Evolutionary conservation across 805 yeast genomes (phyloP), one percentile per base, ranked within the genome.

Genomic region (Priceomyces melissophilus): DNA sequence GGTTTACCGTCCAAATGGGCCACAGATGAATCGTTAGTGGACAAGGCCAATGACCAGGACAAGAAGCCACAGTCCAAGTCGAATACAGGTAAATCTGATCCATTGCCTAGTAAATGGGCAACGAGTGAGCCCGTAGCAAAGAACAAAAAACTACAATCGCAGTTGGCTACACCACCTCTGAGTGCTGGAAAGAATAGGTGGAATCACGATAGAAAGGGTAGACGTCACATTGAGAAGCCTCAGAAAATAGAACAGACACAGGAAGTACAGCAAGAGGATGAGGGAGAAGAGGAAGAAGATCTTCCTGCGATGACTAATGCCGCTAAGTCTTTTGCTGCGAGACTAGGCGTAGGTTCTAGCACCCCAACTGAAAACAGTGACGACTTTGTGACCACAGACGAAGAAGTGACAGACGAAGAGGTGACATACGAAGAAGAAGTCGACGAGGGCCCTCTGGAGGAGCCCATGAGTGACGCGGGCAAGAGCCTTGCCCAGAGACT

Each of bases 61-160:
- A 29, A 42, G 3, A 28, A 13, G 10, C 7, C 16, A n/a, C 20
- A 13, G 15, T 8, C 25, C 7, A 15, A 35, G 25, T 11, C 23
- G 20, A 30, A 23, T 3, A 10, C 33, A 14, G 43, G 42, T 32
- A 54, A 50, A 30, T n/a, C 45, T 7, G 39, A 47, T 40, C 42
- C 48, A 11, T 48, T 63, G 30, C 57, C 44, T 30, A 65, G 69
- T 36, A 63, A 52, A 48, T 67, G 73, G 73, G 71, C 71, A 1
- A 36, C 27, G 8, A 43, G 47, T 7, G 39, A 40, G 1, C 41
- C n/a, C n/a, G n/a, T n/a, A n/a, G n/a, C n/a, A 32, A 4, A 25
- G 10, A 20, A 12, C 27, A 30, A 3, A 27, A 27, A 7, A 32
- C 25, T 9, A 12, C 13, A 4, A 30, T 25, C 26, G 10, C n/a